Evolutionary conservation across 805 yeast species (phyloP).

Genomic region (Metschnikowia similis): DNA sequence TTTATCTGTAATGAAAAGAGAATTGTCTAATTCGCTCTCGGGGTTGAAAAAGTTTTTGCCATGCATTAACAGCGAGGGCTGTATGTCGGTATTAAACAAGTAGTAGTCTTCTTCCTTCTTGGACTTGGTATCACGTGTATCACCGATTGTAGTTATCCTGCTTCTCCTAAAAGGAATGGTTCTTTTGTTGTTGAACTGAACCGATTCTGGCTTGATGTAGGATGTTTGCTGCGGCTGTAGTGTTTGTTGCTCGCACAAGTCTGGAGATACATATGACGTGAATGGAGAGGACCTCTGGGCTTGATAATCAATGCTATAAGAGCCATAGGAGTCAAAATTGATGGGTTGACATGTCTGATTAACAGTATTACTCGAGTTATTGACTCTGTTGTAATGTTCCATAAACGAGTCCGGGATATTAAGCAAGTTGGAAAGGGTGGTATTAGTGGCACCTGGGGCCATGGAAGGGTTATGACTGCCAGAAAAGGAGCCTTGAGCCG

Average conservation of each 20-base stretch:
- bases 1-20: slow-evolving; percentile 23
- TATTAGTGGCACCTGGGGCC: slow-evolving; percentile 11
- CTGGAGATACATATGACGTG: slow-evolving; percentile 39
- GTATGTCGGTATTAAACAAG: slow-evolving; percentile 39
- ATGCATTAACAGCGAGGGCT: slow-evolving; percentile 36
- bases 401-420: slow-evolving; percentile 30
- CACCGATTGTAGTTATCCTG: slow-evolving; percentile 31
- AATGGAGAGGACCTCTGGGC: slow-evolving; percentile 25
- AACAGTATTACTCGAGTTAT: slow-evolving; percentile 13
- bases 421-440: slow-evolving; percentile 17
- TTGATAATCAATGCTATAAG: slow-evolving; percentile 13
- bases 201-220: slow-evolving; percentile 12
- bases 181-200: slow-evolving; percentile 3
- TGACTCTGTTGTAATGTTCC: slow-evolving; percentile 21
- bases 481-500: slow-evolving; percentile 7
- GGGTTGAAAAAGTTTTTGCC: slow-evolving; percentile 20
- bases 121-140: slow-evolving; percentile 14
- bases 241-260: slow-evolving; percentile 11
- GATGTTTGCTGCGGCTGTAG: slow-evolving; percentile 7
- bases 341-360: slow-evolving; percentile 12
- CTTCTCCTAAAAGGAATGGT: slow-evolving; percentile 21
- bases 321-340: slow-evolving; percentile 6
- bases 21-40: slow-evolving; percentile 24
- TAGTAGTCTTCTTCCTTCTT: slow-evolving; percentile 34
- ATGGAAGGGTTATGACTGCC: slow-evolving; percentile 2